phyloP scores from a whole-genome alignment of 139 green algal genomes.

The Tetradesmus lagerheimii region DNA sequence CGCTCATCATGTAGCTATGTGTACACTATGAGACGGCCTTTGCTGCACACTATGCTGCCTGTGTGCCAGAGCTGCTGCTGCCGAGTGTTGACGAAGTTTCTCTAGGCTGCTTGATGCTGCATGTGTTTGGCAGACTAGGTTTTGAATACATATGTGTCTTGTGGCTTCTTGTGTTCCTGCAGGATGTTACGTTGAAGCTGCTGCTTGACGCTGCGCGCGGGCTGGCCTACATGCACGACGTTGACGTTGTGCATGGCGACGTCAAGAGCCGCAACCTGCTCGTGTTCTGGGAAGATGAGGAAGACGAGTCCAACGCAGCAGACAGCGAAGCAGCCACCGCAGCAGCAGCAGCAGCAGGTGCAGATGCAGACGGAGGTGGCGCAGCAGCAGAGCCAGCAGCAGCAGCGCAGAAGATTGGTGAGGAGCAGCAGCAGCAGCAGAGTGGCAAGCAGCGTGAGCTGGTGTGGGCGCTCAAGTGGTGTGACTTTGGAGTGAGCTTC shows the following conservation, averaged over 20 bases:
- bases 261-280: constrained; percentile 51
- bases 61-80: too few species aligned
- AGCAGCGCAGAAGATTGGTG: neutral
- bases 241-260: constrained; percentile 36
- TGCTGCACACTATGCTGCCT: too few species aligned
- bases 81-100: too few species aligned
- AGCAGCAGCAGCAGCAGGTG: constrained; percentile 26
- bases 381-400: constrained; percentile 21
- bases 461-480: constrained; percentile 46
- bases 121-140: neutral
- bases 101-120: neutral
- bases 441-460: neutral
- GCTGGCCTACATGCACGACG: constrained; percentile 46
- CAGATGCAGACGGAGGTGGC: neutral
- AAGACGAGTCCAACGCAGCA: neutral
- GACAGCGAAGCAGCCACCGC: neutral
- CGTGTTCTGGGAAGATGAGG: constrained; percentile 36
- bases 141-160: neutral
- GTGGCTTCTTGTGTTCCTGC: neutral
- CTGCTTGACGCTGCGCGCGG: constrained; percentile 40
- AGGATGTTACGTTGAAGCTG: constrained; percentile 46
- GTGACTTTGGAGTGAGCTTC: constrained; percentile 50
- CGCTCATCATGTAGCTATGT: too few species aligned
- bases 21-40: too few species aligned
- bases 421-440: constrained; percentile 13